Percentiles rank a stretch among this genome's conserved stretches.
Conservation (phyloP, 306 rosid genomes). For the Vigna nakashimae region DNA sequence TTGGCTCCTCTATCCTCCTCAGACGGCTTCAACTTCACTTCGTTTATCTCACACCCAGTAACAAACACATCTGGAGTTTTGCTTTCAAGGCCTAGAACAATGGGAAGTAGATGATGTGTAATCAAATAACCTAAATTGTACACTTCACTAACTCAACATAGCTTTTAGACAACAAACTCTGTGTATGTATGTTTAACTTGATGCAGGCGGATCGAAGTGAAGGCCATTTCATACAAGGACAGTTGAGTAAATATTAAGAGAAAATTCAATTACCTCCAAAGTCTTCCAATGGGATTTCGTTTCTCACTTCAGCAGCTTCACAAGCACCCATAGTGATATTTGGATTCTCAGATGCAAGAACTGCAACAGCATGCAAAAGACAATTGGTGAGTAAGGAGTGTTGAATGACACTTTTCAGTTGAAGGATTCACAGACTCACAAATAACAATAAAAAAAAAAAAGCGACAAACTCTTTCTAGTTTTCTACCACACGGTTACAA, state of each 20-base stretch:
- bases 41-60: constrained; percentile 40
- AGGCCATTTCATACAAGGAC: constrained; percentile 9
- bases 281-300: constrained; percentile 44
- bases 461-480: not conserved
- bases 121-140: not conserved
- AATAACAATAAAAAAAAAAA: not conserved
- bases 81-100: constrained; percentile 55
- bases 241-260: constrained; percentile 16
- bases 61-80: constrained; percentile 52
- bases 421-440: not conserved
- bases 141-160: constrained; percentile 19
- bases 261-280: constrained; percentile 43
- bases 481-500: not conserved
- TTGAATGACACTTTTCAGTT: not conserved
- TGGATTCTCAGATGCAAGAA: constrained; percentile 30
- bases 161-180: constrained; percentile 26
- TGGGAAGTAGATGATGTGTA: constrained; percentile 31
- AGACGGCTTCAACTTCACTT: constrained; percentile 50
- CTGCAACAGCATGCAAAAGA: constrained; percentile 39
- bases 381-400: not conserved
- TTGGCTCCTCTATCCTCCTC: constrained; percentile 53
- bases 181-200: constrained; percentile 2
- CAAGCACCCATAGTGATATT: constrained; percentile 30
- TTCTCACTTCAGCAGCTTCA: constrained; percentile 27
- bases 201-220: constrained; percentile 13